Conservation (phyloP, 441 rosid genomes). For the Adansonia grandidieri region DNA sequence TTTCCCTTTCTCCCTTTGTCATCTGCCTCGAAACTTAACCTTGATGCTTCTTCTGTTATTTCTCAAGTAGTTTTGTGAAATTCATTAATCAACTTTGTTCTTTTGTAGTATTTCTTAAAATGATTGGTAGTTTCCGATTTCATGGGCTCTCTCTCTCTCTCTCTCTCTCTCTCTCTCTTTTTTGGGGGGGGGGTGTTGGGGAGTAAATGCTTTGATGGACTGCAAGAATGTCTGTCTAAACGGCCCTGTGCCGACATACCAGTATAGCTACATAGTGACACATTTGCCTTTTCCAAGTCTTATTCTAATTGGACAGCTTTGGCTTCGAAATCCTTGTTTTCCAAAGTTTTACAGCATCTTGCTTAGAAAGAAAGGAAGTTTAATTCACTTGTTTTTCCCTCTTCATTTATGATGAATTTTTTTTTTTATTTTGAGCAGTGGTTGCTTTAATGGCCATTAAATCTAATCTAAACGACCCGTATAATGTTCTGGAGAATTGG, state of each 20-base stretch:
- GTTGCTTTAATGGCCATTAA: slow-evolving; percentile 84
- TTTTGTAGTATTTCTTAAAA: background rate
- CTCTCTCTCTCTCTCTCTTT: background rate
- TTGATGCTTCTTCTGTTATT: background rate
- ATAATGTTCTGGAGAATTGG: slow-evolving; percentile 88
- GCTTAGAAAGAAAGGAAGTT: slow-evolving; percentile 1
- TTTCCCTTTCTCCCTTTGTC: slow-evolving; percentile 42
- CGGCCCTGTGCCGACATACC: slow-evolving; percentile 10
- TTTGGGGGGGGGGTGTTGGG: background rate
- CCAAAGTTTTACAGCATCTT: slow-evolving; percentile 5
- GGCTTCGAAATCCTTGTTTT: slow-evolving; percentile 23
- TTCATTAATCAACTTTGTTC: background rate
- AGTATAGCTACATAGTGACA: background rate
- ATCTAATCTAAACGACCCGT: slow-evolving; percentile 71
- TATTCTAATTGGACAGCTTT: slow-evolving; percentile 7
- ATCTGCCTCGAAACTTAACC: background rate
- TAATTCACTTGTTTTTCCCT: slow-evolving; percentile 2
- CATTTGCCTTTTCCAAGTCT: background rate
- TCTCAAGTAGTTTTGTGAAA: background rate
- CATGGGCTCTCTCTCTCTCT: background rate
- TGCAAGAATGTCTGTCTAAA: slow-evolving; percentile 22
- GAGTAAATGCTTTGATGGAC: slow-evolving; percentile 44
- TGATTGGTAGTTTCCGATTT: slow-evolving; percentile 22
- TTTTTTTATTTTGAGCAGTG: slow-evolving; percentile 53
- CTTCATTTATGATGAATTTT: slow-evolving; percentile 13